Conservation (phyloP, 2,329 filamentous ascomycete species). For the Niveomyces coronatus region DNA sequence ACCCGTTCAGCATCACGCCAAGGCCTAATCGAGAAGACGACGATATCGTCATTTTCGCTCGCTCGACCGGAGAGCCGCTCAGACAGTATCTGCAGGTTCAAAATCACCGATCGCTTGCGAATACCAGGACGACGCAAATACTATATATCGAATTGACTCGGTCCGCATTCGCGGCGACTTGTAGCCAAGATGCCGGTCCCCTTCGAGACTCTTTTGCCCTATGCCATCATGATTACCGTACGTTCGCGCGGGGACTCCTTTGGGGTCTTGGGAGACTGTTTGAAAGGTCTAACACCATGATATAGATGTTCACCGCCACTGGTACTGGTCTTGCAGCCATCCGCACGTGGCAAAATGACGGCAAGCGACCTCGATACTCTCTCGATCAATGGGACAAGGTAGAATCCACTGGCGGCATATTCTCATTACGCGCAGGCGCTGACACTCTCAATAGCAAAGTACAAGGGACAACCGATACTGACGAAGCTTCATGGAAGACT, state of each 20-base stretch:
- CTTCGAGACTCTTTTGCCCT: constrained; percentile 54
- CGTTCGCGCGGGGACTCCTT: constrained; percentile 19
- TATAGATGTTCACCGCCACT: constrained; percentile 52
- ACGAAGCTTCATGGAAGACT: constrained; percentile 1
- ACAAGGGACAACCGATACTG: constrained; percentile 18
- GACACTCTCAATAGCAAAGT: constrained; percentile 42
- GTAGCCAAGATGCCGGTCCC: constrained; percentile 49
- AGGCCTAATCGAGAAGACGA: constrained; percentile 7
- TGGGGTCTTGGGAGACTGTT: neutral
- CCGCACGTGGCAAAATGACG: constrained; percentile 47
- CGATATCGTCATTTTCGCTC: constrained; percentile 3
- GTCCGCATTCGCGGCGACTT: constrained; percentile 23
- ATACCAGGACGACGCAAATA: too few relatives aligned
- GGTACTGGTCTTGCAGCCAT: constrained; percentile 48
- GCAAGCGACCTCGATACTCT: constrained; percentile 49
- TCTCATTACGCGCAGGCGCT: too few relatives aligned
- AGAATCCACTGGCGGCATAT: constrained; percentile 13
- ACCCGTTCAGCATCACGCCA: constrained; percentile 2
- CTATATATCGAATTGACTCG: constrained; percentile 13
- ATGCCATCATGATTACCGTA: constrained; percentile 54
- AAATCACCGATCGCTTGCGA: too few relatives aligned
- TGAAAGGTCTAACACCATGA: constrained; percentile 17
- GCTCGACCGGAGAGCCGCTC: constrained; percentile 1
- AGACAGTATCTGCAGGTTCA: too few relatives aligned
- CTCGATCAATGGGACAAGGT: constrained; percentile 56